Conservation (phyloP, 768 basidiomycete genomes). For the Lactarius quietus region DNA sequence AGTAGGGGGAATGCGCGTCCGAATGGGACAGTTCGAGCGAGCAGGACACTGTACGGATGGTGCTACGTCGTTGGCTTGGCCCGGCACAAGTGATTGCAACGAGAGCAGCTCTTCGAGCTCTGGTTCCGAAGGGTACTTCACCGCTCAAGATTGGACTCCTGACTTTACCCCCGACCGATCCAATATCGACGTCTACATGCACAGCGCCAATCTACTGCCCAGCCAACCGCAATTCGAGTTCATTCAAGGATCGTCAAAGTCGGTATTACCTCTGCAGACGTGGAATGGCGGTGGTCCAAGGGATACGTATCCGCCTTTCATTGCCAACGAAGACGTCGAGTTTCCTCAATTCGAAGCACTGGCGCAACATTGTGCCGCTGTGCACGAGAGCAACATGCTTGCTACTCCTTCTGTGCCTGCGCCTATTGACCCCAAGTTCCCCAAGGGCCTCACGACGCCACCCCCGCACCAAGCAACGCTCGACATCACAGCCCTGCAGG, state of each 20-base stretch:
- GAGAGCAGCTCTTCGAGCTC: not conserved
- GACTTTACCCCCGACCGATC: not conserved
- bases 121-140: slow-evolving; percentile 13
- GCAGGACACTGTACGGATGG: not conserved
- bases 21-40: slow-evolving; percentile 20
- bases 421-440: not conserved
- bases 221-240: slow-evolving; percentile 9
- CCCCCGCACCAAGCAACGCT: not conserved
- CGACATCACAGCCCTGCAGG: not conserved
- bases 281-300: too few relatives aligned
- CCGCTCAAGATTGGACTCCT: slow-evolving; percentile 12
- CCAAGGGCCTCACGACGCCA: not conserved
- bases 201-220: not conserved
- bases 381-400: not conserved
- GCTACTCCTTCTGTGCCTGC: not conserved
- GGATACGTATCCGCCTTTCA: not conserved
- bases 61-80: not conserved
- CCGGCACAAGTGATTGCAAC: not conserved
- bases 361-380: slow-evolving; percentile 7
- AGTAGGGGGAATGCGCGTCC: slow-evolving; percentile 19
- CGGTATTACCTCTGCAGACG: not conserved
- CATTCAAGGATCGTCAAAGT: slow-evolving; percentile 16
- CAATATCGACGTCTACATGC: not conserved
- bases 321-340: not conserved
- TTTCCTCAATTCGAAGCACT: slow-evolving; percentile 6